Conservation (phyloP, 202 grass and related monocot species). For the Bolboschoenoplectus hybrid region DNA sequence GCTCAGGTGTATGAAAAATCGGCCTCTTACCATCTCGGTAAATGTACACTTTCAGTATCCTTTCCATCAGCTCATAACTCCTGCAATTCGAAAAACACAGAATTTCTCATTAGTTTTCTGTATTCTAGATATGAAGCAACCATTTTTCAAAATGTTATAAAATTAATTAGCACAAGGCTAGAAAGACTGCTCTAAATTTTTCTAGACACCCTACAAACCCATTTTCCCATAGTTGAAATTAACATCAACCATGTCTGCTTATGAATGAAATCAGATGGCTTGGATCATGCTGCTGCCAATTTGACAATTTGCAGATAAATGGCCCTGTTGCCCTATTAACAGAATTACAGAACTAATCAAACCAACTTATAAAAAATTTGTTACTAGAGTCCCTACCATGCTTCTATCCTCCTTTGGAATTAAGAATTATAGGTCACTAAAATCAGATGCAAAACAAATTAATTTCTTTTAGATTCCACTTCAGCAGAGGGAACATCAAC, state of each 20-base stretch:
- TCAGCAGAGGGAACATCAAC: not conserved
- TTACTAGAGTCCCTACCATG: not conserved
- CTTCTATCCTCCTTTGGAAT: not conserved
- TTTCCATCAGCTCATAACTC: slow-evolving; percentile 98
- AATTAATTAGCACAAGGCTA: not conserved
- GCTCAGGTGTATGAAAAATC: slow-evolving; percentile 90
- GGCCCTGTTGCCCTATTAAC: not conserved
- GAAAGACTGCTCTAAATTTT: not conserved
- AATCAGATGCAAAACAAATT: not conserved
- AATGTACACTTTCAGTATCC: slow-evolving; percentile 90
- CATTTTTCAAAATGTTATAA: not conserved
- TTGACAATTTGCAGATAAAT: not conserved
- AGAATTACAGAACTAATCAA: not conserved
- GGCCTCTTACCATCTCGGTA: slow-evolving; percentile 74
- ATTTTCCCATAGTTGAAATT: not conserved
- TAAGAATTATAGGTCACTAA: not conserved
- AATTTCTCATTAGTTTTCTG: not conserved
- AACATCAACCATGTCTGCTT: not conserved
- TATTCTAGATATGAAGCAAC: slow-evolving; percentile 2
- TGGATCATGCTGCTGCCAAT: not conserved
- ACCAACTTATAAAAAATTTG: not conserved
- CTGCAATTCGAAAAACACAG: slow-evolving; percentile 39
- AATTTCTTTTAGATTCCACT: not conserved
- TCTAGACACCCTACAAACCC: not conserved
- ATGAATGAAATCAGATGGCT: not conserved